Conservation (phyloP, 2,329 filamentous ascomycete species). For the Thermothelomyces thermophilus region DNA sequence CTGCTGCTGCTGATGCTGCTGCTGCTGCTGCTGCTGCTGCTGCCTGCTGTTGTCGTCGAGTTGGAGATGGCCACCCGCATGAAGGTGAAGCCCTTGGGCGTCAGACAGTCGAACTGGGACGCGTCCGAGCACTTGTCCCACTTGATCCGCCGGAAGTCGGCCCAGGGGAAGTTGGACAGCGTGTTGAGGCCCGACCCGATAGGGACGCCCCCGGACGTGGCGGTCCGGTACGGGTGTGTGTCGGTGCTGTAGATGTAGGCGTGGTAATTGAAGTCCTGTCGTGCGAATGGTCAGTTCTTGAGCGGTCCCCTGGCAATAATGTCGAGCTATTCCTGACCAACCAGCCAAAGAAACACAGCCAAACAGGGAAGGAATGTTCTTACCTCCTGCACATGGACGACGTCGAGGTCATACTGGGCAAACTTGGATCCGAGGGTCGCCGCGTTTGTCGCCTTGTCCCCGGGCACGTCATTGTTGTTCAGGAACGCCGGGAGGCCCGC, state of each 20-base stretch:
- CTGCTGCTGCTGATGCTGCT: too few species aligned
- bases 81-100: conserved; percentile 63
- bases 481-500: conserved; percentile 40
- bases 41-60: too few species aligned
- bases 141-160: conserved; percentile 49
- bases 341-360: background rate
- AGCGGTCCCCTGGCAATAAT: background rate
- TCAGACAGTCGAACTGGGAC: conserved; percentile 54
- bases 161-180: conserved; percentile 51
- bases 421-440: conserved; percentile 51
- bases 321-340: background rate
- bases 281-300: too few species aligned
- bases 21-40: too few species aligned
- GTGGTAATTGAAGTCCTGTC: conserved; percentile 59
- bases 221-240: conserved; percentile 52
- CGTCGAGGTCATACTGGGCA: conserved; percentile 49
- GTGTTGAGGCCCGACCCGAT: conserved; percentile 61
- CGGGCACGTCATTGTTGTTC: conserved; percentile 54
- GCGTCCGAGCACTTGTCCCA: conserved; percentile 54
- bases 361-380: conserved; percentile 2
- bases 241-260: conserved; percentile 53
- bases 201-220: conserved; percentile 57
- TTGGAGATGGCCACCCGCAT: conserved; percentile 51
- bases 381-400: conserved; percentile 60
- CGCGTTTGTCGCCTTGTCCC: conserved; percentile 55